Percentiles rank a stretch among this genome's conserved stretches.
phyloP scores from a whole-genome alignment of 805 yeast species.

The Candida ascalaphidarum region DNA sequence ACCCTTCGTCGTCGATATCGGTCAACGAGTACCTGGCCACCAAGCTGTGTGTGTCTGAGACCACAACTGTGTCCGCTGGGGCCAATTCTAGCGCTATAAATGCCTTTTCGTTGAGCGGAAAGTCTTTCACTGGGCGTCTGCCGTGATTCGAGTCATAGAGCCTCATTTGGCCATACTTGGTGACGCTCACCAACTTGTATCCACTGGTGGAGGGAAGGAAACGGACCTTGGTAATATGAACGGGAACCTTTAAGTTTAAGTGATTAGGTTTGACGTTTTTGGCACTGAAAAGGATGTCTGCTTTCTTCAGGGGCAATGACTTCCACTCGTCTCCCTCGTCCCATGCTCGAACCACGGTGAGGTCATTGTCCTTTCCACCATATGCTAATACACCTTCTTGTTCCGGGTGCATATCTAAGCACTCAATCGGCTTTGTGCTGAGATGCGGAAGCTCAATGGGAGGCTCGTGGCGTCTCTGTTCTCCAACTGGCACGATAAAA shows the following conservation, averaged over 20 bases:
- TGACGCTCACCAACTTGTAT: constrained; percentile 54
- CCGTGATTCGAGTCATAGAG: constrained; percentile 63
- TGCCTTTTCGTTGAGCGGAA: constrained; percentile 48
- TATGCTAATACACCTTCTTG: constrained; percentile 53
- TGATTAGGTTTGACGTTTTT: constrained; percentile 78
- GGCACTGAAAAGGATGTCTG: constrained; percentile 48
- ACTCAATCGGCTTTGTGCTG: constrained; percentile 44
- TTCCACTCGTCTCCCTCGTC: constrained; percentile 10
- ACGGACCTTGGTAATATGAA: constrained; percentile 60
- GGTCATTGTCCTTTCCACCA: constrained; percentile 83
- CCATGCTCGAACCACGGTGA: constrained; percentile 39
- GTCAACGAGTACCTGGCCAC: constrained; percentile 44
- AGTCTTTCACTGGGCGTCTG: constrained; percentile 55
- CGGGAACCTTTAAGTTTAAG: constrained; percentile 73
- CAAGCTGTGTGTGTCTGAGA: constrained; percentile 64
- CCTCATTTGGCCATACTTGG: constrained; percentile 71
- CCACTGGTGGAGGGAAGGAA: constrained; percentile 24
- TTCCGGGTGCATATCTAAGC: constrained; percentile 40
- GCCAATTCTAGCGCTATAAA: constrained; percentile 34
- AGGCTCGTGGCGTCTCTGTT: constrained; percentile 24
- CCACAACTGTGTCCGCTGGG: constrained; percentile 37
- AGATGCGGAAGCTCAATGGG: no score
- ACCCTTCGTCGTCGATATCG: constrained; percentile 26
- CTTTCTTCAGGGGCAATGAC: constrained; percentile 9
- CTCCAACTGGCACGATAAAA: constrained; percentile 27